phyloP scores from a whole-genome alignment of 75 land plant genomes.

The Chamaecyparis obtusa region DNA sequence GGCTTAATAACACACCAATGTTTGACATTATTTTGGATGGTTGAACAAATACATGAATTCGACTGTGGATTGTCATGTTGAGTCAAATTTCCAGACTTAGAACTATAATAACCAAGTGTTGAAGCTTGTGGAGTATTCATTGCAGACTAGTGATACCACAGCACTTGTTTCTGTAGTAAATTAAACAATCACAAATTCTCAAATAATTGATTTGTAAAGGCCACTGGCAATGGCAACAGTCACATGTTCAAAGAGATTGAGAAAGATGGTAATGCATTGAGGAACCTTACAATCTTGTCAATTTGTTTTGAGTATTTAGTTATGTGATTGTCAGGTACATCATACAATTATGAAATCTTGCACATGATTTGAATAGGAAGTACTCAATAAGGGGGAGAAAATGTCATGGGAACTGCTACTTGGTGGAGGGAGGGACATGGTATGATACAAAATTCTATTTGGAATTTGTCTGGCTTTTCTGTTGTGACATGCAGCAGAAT shows the following conservation, averaged over 20 bases:
- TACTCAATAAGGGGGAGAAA: background rate
- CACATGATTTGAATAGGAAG: no score
- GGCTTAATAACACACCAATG: no score
- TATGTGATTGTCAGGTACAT: background rate
- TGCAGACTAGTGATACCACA: background rate
- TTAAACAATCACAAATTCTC: background rate
- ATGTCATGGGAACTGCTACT: background rate
- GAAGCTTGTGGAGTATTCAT: background rate
- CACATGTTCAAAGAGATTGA: background rate
- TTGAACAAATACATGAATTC: background rate
- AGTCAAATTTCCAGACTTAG: background rate
- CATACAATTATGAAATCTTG: background rate
- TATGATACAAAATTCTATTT: background rate
- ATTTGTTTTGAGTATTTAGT: background rate
- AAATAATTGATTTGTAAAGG: background rate
- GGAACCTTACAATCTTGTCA: background rate
- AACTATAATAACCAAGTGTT: background rate
- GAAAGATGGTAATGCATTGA: background rate
- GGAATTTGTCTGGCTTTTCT: background rate
- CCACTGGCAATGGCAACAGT: background rate
- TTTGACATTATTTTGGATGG: background rate
- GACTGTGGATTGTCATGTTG: background rate
- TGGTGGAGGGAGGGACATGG: background rate
- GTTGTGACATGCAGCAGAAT: background rate
- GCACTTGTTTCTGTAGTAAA: background rate